Conservation (phyloP, 2,329 filamentous ascomycete genomes). For the Pestalotiopsis sp. region DNA sequence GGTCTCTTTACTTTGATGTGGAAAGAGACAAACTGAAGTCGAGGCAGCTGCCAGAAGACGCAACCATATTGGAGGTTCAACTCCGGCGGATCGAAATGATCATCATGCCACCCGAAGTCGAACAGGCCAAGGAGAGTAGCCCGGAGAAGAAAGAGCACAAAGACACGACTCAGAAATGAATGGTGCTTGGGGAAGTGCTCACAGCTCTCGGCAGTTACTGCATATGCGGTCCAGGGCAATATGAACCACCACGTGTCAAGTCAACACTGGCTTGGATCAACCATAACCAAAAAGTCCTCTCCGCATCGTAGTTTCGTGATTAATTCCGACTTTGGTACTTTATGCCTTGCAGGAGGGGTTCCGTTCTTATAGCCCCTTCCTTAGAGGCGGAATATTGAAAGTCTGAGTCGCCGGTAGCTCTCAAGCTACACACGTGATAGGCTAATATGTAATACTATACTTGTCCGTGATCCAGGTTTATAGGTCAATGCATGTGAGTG, state of each 20-base stretch:
- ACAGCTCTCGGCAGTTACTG: neutral
- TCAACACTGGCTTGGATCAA: too few relatives aligned
- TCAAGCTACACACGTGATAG: too few relatives aligned
- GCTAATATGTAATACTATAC: too few relatives aligned
- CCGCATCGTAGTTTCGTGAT: too few relatives aligned
- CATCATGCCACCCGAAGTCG: neutral
- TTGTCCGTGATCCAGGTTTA: too few relatives aligned
- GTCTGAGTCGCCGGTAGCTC: too few relatives aligned
- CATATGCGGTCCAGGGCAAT: neutral
- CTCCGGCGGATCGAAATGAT: slow-evolving; percentile 51
- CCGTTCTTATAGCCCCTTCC: too few relatives aligned
- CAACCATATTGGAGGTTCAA: slow-evolving; percentile 56
- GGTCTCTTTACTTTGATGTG: slow-evolving; percentile 49
- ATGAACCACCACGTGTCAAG: neutral
- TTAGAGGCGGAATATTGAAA: too few relatives aligned
- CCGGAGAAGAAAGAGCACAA: neutral
- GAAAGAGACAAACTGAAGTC: slow-evolving; percentile 44
- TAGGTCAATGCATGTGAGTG: too few relatives aligned
- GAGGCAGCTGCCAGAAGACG: slow-evolving; percentile 44
- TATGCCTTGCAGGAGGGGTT: too few relatives aligned
- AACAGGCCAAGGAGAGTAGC: neutral
- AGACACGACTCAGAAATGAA: neutral
- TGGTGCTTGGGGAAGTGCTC: neutral
- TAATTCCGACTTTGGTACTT: too few relatives aligned
- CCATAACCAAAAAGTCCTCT: too few relatives aligned